Evolutionary conservation across 2,329 filamentous ascomycete genomes (phyloP).

Genomic region (Mariannaea elegans): DNA sequence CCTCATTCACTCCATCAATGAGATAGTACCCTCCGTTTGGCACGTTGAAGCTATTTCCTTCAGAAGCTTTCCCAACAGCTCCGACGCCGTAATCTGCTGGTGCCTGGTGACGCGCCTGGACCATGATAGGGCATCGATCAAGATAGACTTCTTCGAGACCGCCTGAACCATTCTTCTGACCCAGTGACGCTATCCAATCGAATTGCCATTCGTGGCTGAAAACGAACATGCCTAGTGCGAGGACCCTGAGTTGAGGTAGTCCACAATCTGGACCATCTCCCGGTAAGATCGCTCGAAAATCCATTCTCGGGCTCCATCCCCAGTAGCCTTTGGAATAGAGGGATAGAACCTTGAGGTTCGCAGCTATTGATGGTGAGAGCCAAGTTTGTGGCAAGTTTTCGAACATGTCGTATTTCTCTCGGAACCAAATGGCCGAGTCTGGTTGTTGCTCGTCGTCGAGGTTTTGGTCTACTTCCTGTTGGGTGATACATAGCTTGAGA

Average conservation of each 20-base stretch:
- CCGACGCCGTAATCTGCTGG: background rate
- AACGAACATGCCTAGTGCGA: constrained; percentile 50
- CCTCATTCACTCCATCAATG: constrained; percentile 3
- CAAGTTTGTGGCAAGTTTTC: constrained; percentile 31
- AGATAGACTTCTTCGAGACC: constrained; percentile 54
- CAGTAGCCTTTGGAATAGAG: constrained; percentile 48
- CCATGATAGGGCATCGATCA: constrained; percentile 50
- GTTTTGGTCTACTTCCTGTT: constrained; percentile 2
- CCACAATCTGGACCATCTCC: constrained; percentile 3
- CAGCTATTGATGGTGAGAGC: constrained; percentile 32
- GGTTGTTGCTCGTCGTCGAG: background rate
- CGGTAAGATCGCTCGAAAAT: constrained; percentile 42
- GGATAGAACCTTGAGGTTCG: constrained; percentile 47
- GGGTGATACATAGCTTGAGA: constrained; percentile 9
- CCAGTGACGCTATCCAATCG: constrained; percentile 54
- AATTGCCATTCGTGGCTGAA: constrained; percentile 56
- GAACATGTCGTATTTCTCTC: constrained; percentile 33
- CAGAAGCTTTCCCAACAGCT: background rate
- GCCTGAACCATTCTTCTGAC: constrained; percentile 24
- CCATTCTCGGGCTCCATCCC: constrained; percentile 50
- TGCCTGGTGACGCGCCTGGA: constrained; percentile 16
- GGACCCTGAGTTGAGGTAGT: constrained; percentile 48
- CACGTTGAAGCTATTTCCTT: constrained; percentile 1
- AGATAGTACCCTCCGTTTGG: constrained; percentile 14
- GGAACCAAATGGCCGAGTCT: constrained; percentile 1